Evolutionary conservation across 2,329 filamentous ascomycete species (phyloP), one percentile per base, ranked within the genome.

Genomic region (Conoideocrella luteorostrata): DNA sequence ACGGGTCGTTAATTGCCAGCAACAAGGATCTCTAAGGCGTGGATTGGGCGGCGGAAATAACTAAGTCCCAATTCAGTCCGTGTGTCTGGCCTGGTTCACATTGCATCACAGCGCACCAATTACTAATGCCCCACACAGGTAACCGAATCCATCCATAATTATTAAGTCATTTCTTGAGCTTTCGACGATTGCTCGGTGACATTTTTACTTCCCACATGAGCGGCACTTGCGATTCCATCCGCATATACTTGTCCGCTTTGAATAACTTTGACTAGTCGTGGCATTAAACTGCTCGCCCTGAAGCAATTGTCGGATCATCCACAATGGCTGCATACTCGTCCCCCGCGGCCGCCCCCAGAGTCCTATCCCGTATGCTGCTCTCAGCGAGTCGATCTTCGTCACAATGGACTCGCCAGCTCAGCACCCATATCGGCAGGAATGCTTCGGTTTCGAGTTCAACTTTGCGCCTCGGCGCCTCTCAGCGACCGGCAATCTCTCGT

Each of bases 361-460:
- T 50, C 15, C 44, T 54, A 36, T 49, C 51, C 22, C 54, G 59
- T 45, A 49, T 52, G 17, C 45, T 64, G 30, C 46, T 50, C 32
- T 47, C 53, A 43, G 54, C 55, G 46, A 46, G 56, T 15, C 44
- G 41, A 41, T 49, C 44, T 43, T 55, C 53, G 15, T 49, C 55
- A 38, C 49, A 47, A 52, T 59, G 55, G 52, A 51, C 50, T 50
- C 58, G 59, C 26, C 50, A 51, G 44, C 43, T 63, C 17, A 61
- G 54, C 48, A 62, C 57, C 24, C 47, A 47, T 44, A 45, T 49
- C 13, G 38, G 18, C 17, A 47, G 47, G 4, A 38, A 18, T 5
- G 30, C 10, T 11, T 11, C 12, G 22, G 9, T 11, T 26, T 36
- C 34, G 4, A 28, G 18, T n/a, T 5, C 21, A 15, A 23, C 7